Conservation (phyloP, 306 rosid species). For the Benincasa hispida region DNA sequence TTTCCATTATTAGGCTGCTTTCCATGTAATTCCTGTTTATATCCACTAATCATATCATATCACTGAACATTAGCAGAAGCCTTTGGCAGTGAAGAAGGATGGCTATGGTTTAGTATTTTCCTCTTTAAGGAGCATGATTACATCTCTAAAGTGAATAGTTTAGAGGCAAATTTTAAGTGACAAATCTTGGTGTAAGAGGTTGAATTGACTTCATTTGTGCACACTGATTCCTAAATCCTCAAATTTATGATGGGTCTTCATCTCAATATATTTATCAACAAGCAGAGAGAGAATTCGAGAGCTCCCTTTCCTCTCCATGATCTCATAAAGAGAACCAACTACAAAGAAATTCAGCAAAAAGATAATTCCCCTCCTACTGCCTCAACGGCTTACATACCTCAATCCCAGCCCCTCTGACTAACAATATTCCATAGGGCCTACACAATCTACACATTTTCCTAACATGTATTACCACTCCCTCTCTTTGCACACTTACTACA, state of each 20-base stretch:
- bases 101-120: neutral
- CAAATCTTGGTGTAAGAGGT: neutral
- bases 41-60: neutral
- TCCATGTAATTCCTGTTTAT: neutral
- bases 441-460: too few relatives aligned
- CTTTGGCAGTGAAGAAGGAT: neutral
- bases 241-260: neutral
- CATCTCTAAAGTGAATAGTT: neutral
- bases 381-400: too few relatives aligned
- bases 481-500: too few relatives aligned
- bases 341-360: too few relatives aligned
- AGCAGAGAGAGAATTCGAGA: too few relatives aligned
- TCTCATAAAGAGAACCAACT: too few relatives aligned
- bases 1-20: neutral
- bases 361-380: too few relatives aligned
- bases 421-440: too few relatives aligned
- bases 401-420: too few relatives aligned
- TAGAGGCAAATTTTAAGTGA: neutral
- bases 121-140: neutral
- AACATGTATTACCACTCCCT: too few relatives aligned
- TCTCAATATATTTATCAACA: too few relatives aligned
- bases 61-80: neutral
- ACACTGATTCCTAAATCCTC: neutral
- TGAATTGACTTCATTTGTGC: neutral
- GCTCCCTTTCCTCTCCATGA: too few relatives aligned